phyloP scores from a whole-genome alignment of 306 rosid genomes.

The Coriaria nepalensis region DNA sequence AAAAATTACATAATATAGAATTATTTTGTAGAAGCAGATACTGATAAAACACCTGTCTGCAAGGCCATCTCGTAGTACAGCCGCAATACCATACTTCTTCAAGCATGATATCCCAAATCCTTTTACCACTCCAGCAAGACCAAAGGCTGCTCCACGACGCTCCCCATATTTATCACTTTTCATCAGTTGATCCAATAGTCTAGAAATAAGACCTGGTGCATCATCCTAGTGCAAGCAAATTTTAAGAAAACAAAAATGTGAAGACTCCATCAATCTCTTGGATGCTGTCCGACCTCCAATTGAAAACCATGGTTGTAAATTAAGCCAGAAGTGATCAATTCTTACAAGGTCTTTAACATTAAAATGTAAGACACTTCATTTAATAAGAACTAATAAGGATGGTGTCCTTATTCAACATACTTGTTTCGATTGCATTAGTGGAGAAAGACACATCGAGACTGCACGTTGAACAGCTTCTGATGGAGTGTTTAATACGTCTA shows the following conservation, averaged over 20 bases:
- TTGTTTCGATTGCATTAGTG: constrained; percentile 86
- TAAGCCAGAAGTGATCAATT: too few species aligned
- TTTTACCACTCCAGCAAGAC: constrained; percentile 90
- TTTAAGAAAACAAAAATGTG: constrained; percentile 1
- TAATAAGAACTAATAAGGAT: not conserved
- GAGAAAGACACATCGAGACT: constrained; percentile 80
- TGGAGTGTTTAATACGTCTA: constrained; percentile 93
- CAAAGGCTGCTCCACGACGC: constrained; percentile 97
- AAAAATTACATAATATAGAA: too few species aligned
- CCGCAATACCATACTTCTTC: constrained; percentile 66
- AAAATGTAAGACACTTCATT: too few species aligned
- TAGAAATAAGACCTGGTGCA: constrained; percentile 60
- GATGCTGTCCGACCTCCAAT: too few species aligned
- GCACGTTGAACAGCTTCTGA: constrained; percentile 99
- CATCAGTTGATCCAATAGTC: constrained; percentile 75
- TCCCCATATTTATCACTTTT: constrained; percentile 91
- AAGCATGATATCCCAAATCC: constrained; percentile 79
- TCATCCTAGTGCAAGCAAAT: constrained; percentile 49
- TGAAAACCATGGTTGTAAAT: too few species aligned
- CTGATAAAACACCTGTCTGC: constrained; percentile 54
- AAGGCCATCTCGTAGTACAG: constrained; percentile 57
- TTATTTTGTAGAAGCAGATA: not conserved
- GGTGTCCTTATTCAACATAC: constrained; percentile 22
- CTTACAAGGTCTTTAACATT: too few species aligned
- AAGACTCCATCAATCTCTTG: too few species aligned